Evolutionary conservation across 306 rosid genomes (phyloP), one percentile per base, ranked within the genome.

Genomic region (Albizia julibrissin): DNA sequence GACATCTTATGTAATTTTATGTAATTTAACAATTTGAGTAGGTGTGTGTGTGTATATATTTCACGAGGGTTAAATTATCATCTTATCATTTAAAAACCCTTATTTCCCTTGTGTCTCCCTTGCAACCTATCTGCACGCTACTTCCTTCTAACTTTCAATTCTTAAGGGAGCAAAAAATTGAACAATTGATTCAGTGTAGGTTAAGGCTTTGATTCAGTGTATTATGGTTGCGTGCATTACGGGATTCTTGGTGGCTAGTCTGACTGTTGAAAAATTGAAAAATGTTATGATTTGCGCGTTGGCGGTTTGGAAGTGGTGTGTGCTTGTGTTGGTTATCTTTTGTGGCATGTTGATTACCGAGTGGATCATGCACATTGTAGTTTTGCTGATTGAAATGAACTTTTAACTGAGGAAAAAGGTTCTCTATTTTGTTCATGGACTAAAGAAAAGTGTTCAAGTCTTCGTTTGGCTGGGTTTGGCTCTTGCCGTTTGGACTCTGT

Each of bases 341-440:
- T 93, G 89, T 82, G 99, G 99, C 54, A 69, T 91, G 93, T 71
- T 92, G 84, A 82, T 92, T 77, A 90, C 94, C 2, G 85, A 77
- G n/a, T 90, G 97, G 99, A 74, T 93, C 79, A 96, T 93, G 93
- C 88, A 52, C 80, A 22, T 92, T 40, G 10, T 92, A 31, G 97
- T 96, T 44, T 92, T 93, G 84, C 59, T 96, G 85, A 93, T 96
- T 61, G 99, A 96, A 83, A 79, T 85, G 75, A 96, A 96, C 89
- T 93, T 93, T 74, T 79, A 93, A 82, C 89, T 90, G 47, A 89
- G 81, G 91, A 93, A 88, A 85, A 96, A 92, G 82, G 97, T 93
- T 50, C 78, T 96, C 26, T 92, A 93, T 86, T 96, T 96, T 89
- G 99, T 96, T 69, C 94, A 96, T 88, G 99, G 97, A 15, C 77